phyloP scores from a whole-genome alignment of 495 filamentous ascomycete genomes.

The Penicillium argentinense region DNA sequence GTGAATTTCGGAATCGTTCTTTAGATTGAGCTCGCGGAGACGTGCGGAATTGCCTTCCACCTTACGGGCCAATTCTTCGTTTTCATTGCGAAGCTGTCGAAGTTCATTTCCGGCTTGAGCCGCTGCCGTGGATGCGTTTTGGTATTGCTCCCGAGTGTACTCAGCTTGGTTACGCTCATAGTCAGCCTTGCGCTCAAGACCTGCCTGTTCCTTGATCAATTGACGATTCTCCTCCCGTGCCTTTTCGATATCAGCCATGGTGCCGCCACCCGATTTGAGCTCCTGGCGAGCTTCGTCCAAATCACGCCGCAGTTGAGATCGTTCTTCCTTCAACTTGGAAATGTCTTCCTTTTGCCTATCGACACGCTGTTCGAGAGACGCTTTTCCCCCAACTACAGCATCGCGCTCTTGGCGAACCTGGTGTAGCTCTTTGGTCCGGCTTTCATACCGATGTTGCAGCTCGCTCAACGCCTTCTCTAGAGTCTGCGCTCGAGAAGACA shows the following conservation, averaged over 20 bases:
- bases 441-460: constrained; percentile 49
- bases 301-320: constrained; percentile 45
- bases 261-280: constrained; percentile 51
- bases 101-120: constrained; percentile 52
- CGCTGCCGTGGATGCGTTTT: constrained; percentile 57
- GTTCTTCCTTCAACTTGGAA: constrained; percentile 49
- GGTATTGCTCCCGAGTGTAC: constrained; percentile 62
- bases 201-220: constrained; percentile 38
- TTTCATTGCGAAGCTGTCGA: constrained; percentile 44
- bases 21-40: constrained; percentile 52
- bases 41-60: constrained; percentile 50
- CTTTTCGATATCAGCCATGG: constrained; percentile 48
- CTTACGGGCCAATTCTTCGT: constrained; percentile 48
- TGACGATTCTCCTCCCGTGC: constrained; percentile 45
- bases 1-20: constrained; percentile 38
- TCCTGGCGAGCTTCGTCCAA: constrained; percentile 47
- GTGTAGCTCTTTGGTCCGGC: constrained; percentile 36
- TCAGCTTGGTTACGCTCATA: constrained; percentile 55
- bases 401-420: constrained; percentile 40
- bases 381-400: constrained; percentile 19
- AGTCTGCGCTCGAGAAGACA: constrained; percentile 25
- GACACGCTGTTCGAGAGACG: constrained; percentile 30
- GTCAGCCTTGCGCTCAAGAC: constrained; percentile 48
- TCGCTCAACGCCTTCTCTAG: constrained; percentile 26
- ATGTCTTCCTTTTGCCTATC: constrained; percentile 45